Percentiles rank a stretch among this genome's conserved stretches.
These are phyloP conservation scores for Colletotrichum sp. DNA, from an alignment of 2,329 filamentous ascomycete species.

Conservation along the genomic window DNA sequence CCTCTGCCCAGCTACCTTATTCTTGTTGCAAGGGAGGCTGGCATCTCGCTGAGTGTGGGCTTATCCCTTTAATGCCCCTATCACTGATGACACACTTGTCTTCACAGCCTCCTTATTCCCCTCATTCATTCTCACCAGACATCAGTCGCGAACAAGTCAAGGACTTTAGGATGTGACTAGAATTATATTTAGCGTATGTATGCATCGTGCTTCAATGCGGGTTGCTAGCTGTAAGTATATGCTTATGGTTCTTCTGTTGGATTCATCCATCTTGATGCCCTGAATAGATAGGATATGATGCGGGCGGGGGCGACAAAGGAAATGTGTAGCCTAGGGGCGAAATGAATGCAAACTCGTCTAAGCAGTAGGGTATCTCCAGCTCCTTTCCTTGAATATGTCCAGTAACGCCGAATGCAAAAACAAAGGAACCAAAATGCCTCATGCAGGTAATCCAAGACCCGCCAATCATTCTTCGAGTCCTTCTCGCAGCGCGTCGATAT, in stretches of 20 bases:
- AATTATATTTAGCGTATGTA: constrained; percentile 3
- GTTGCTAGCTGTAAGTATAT: neutral
- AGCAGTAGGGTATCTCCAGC: constrained; percentile 16
- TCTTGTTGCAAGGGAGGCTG: neutral
- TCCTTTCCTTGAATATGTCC: constrained; percentile 5
- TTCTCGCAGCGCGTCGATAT: constrained; percentile 66
- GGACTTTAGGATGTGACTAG: neutral
- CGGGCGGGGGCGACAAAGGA: neutral
- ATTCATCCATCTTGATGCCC: neutral
- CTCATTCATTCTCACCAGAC: neutral
- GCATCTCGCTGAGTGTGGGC: too few species aligned
- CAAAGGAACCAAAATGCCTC: neutral
- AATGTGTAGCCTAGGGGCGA: neutral
- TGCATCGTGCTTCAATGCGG: neutral
- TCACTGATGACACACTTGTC: neutral
- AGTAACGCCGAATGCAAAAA: neutral
- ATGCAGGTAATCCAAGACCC: neutral
- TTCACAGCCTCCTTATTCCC: neutral
- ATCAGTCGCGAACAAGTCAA: neutral
- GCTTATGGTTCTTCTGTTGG: neutral
- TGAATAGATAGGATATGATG: neutral
- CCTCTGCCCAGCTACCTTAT: neutral
- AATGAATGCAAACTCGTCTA: neutral
- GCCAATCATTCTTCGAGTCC: constrained; percentile 47
- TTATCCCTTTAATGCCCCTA: neutral